Percentiles rank a stretch among this genome's conserved stretches.
Conservation (phyloP, 1,139 yeast species). For the Citeromyces hawaiiensis region DNA sequence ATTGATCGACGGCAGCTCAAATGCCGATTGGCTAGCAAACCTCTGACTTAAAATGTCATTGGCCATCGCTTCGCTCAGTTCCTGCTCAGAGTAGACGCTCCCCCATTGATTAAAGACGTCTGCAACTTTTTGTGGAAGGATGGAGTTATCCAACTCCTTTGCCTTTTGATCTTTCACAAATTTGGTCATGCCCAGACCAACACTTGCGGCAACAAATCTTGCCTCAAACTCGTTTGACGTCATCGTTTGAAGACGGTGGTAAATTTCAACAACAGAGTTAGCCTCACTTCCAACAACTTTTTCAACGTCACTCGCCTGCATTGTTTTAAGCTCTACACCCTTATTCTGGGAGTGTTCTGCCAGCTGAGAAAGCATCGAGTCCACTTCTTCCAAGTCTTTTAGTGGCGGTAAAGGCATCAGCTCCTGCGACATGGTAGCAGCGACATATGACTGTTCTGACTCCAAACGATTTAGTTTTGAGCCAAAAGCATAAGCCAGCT, state of each 20-base stretch:
- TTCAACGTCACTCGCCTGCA: background rate
- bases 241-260: background rate
- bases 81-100: constrained; percentile 3
- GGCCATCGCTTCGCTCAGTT: background rate
- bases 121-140: background rate
- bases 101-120: constrained; percentile 4
- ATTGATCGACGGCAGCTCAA: background rate
- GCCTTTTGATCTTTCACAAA: background rate
- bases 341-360: constrained; percentile 20
- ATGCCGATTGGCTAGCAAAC: constrained; percentile 1
- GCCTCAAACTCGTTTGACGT: background rate
- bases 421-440: constrained; percentile 16
- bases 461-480: constrained; percentile 2
- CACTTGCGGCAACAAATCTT: background rate
- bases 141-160: background rate
- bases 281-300: background rate
- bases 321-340: constrained; percentile 2
- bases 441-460: constrained; percentile 3
- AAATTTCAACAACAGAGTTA: background rate
- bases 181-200: background rate
- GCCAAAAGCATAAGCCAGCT: constrained; percentile 8
- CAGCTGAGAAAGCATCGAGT: constrained; percentile 37
- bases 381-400: constrained; percentile 27
- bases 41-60: background rate
- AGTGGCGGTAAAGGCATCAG: constrained; percentile 6